phyloP scores from a whole-genome alignment of 768 basidiomycete species.

The Polyporus arcularius region DNA sequence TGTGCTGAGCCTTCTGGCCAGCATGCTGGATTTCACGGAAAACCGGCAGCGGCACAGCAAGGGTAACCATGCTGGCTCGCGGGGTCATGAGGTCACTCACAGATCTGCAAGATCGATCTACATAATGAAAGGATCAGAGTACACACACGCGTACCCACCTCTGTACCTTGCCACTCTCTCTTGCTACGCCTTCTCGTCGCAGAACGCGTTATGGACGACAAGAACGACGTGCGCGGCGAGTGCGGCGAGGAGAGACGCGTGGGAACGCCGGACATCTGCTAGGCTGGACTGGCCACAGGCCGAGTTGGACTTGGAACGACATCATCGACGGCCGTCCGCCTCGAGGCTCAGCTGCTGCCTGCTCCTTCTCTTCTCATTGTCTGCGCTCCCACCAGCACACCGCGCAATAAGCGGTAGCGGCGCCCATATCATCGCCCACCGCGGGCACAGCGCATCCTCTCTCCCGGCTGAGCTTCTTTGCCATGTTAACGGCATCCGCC shows the following conservation, averaged over 20 bases:
- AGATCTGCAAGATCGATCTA: neutral
- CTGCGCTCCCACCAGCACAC: neutral
- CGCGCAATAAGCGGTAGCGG: neutral
- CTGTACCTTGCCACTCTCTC: too few relatives aligned
- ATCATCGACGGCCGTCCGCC: neutral
- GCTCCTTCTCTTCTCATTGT: neutral
- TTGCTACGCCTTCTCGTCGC: too few relatives aligned
- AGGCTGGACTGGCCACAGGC: neutral
- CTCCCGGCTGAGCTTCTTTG: neutral
- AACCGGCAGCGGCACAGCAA: neutral
- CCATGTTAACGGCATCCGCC: constrained; percentile 12
- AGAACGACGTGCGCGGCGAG: neutral
- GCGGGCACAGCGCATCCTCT: neutral
- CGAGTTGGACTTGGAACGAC: neutral
- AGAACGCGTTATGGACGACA: neutral
- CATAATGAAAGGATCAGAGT: too few relatives aligned
- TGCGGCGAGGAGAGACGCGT: neutral
- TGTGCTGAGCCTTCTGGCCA: constrained; percentile 20
- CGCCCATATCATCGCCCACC: neutral
- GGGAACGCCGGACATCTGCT: neutral
- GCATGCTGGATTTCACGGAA: constrained; percentile 2
- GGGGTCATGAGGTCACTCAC: neutral
- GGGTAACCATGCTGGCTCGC: too few relatives aligned
- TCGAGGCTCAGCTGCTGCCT: neutral
- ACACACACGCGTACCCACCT: too few relatives aligned